A percentile compares a stretch with the other conserved stretches of the same genome.
phyloP scores from a whole-genome alignment of 2,329 filamentous ascomycete species.

The Alternaria incomplexa region DNA sequence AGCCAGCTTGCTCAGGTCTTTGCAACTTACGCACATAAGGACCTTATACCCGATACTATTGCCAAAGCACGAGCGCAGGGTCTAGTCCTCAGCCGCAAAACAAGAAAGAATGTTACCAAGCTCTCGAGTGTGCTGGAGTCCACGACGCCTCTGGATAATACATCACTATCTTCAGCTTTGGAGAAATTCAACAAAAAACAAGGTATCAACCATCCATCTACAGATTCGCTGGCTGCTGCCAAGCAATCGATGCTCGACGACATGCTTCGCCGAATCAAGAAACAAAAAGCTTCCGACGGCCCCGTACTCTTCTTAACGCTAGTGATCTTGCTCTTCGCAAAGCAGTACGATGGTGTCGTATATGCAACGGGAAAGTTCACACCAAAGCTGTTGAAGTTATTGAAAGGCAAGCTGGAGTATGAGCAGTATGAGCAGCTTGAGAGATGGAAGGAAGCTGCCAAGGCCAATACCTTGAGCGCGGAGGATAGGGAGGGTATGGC shows the following conservation, averaged over 20 bases:
- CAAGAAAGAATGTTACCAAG: conserved; percentile 38
- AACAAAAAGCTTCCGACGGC: conserved; percentile 42
- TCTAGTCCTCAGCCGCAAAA: conserved; percentile 39
- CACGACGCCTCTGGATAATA: conserved; percentile 13
- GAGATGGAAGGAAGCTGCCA: conserved; percentile 47
- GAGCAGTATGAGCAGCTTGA: conserved; percentile 42
- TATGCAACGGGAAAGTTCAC: conserved; percentile 52
- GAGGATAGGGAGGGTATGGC: conserved; percentile 45
- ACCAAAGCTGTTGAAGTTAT: conserved; percentile 47
- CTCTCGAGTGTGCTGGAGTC: conserved; percentile 31
- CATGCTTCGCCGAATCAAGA: conserved; percentile 43
- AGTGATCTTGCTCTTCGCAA: conserved; percentile 42
- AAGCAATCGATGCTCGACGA: conserved; percentile 41
- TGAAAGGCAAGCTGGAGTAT: conserved; percentile 30
- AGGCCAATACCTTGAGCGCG: conserved; percentile 35
- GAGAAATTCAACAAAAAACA: conserved; percentile 46
- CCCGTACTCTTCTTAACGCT: conserved; percentile 48
- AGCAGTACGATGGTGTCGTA: conserved; percentile 39
- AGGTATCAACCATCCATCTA: conserved; percentile 18
- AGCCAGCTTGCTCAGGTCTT: conserved; percentile 45
- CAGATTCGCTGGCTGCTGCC: conserved; percentile 10
- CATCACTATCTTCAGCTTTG: conserved; percentile 20
- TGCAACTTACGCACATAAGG: conserved; percentile 36
- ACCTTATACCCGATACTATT: conserved; percentile 42
- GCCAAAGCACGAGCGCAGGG: conserved; percentile 39